A percentile compares a stretch with the other conserved stretches of the same genome.
Evolutionary conservation across 768 basidiomycete genomes (phyloP).

Genomic region (Tremella yokohamensis): DNA sequence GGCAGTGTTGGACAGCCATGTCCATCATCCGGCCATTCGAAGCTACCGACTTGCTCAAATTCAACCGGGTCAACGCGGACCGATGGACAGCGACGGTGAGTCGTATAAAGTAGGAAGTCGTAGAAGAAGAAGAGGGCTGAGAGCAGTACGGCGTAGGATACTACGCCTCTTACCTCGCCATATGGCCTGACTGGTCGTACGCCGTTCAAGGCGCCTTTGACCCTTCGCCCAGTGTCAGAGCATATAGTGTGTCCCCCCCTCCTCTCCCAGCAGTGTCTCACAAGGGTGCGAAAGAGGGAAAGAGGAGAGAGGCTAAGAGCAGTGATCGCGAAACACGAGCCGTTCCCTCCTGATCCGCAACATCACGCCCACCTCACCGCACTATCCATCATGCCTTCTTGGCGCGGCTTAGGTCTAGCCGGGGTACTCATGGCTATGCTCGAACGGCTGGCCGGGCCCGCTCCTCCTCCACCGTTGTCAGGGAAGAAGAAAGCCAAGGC

Average conservation of each 20-base stretch:
- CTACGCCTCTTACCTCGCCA: slow-evolving; percentile 29
- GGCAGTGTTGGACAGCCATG: slow-evolving; percentile 57
- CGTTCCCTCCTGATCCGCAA: slow-evolving; percentile 35
- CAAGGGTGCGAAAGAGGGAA: neutral
- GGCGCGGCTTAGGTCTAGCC: slow-evolving; percentile 81
- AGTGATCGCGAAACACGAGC: slow-evolving; percentile 86
- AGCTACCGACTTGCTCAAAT: slow-evolving; percentile 84
- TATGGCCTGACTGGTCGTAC: slow-evolving; percentile 36
- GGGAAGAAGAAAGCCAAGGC: slow-evolving; percentile 1
- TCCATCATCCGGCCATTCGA: slow-evolving; percentile 79
- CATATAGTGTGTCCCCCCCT: slow-evolving; percentile 66
- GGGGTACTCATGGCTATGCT: slow-evolving; percentile 80
- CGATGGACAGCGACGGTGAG: slow-evolving; percentile 95
- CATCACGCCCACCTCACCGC: slow-evolving; percentile 83
- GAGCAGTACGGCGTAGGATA: slow-evolving; percentile 39
- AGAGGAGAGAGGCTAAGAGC: neutral
- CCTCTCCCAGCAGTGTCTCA: neutral
- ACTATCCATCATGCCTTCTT: slow-evolving; percentile 88
- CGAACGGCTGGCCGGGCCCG: slow-evolving; percentile 67
- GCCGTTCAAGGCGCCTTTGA: slow-evolving; percentile 70
- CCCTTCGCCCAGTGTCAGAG: slow-evolving; percentile 69
- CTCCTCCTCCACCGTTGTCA: neutral
- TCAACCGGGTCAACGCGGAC: slow-evolving; percentile 92
- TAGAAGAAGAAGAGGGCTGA: neutral
- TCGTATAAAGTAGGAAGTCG: no score